These are phyloP conservation scores for Ramaria sp. DNA, from an alignment of 768 basidiomycete genomes.

Conservation along the genomic window DNA sequence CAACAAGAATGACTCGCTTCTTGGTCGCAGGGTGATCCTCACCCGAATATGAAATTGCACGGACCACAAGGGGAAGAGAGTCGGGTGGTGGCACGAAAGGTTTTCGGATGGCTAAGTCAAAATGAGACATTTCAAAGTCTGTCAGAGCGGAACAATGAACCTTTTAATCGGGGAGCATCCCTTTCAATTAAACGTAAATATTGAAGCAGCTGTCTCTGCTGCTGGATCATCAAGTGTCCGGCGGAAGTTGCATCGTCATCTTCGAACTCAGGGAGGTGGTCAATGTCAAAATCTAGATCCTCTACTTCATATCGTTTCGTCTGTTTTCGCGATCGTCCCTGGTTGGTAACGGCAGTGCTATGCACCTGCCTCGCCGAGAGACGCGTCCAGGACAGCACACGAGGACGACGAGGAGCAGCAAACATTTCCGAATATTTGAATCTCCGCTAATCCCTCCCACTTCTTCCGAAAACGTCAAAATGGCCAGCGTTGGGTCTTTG, in stretches of 20 bases:
- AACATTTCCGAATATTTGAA: slow-evolving; percentile 3
- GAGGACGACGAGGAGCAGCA: neutral
- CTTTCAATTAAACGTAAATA: slow-evolving; percentile 81
- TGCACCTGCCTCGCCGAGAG: neutral
- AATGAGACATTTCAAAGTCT: slow-evolving; percentile 8
- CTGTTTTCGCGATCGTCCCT: neutral
- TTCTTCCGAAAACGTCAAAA: neutral
- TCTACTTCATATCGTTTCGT: neutral
- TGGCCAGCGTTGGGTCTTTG: slow-evolving; percentile 8
- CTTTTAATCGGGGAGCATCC: slow-evolving; percentile 79
- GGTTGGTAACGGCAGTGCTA: neutral
- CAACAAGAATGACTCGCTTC: slow-evolving; percentile 65
- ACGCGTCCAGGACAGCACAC: neutral
- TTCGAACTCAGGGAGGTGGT: slow-evolving; percentile 16
- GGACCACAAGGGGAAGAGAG: slow-evolving; percentile 51
- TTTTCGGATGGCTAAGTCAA: slow-evolving; percentile 60
- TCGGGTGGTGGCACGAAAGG: slow-evolving; percentile 60
- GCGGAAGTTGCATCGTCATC: slow-evolving; percentile 54
- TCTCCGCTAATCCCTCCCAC: slow-evolving; percentile 6
- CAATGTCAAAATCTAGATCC: slow-evolving; percentile 13
- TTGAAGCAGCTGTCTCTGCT: slow-evolving; percentile 63
- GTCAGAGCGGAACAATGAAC: slow-evolving; percentile 30
- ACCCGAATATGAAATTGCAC: slow-evolving; percentile 67
- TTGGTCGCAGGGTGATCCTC: slow-evolving; percentile 60
- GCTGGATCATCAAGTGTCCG: slow-evolving; percentile 62